Evolutionary conservation across 2,329 filamentous ascomycete species (phyloP).

Genomic region (Diplocarpon mali): DNA sequence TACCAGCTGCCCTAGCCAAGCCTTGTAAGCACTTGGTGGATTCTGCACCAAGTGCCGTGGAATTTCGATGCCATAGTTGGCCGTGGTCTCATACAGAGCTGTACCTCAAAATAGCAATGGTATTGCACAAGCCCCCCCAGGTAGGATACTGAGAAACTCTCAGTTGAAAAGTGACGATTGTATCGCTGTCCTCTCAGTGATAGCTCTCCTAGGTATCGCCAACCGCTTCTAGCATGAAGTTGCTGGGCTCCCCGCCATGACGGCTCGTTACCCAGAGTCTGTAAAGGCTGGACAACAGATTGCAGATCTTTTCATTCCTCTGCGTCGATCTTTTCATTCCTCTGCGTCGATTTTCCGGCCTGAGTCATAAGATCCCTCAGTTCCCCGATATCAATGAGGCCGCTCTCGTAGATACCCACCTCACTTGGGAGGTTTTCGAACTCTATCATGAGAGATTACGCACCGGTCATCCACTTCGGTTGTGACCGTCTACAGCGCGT

Average conservation of each 20-base stretch:
- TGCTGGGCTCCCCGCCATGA: background rate
- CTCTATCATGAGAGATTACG: background rate
- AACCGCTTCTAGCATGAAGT: background rate
- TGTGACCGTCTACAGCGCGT: too few species aligned
- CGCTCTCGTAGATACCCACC: background rate
- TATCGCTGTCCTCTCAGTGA: conserved; percentile 1
- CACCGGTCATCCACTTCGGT: background rate
- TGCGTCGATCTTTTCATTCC: background rate
- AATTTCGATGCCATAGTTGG: too few species aligned
- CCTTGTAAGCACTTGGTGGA: too few species aligned
- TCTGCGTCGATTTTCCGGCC: background rate
- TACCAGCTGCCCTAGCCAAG: too few species aligned
- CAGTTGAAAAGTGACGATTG: too few species aligned
- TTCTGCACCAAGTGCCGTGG: too few species aligned
- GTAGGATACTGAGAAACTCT: too few species aligned
- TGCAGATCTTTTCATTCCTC: background rate
- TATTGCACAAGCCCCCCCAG: too few species aligned
- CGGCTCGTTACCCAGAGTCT: background rate
- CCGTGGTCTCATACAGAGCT: too few species aligned
- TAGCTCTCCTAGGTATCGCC: background rate
- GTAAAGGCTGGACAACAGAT: background rate
- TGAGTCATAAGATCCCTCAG: background rate
- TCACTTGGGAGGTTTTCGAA: background rate
- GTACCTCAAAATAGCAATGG: too few species aligned
- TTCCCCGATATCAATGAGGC: background rate